Conservation (phyloP, 257 asterid genomes). For the Agastache rugosa region DNA sequence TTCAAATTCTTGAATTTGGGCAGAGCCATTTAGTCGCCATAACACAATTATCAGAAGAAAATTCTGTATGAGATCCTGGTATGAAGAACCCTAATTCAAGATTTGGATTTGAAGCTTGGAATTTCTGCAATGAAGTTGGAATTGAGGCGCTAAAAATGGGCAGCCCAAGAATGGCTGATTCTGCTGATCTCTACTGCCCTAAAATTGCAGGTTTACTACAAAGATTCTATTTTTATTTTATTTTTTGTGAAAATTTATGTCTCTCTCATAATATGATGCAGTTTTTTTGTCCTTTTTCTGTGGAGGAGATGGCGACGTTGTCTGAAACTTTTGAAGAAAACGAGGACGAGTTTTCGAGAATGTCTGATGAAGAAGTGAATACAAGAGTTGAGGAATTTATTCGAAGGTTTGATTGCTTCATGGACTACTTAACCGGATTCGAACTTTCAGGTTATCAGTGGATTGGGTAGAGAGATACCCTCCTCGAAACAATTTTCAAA, state of each 20-base stretch:
- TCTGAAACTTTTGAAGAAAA: slow-evolving; percentile 29
- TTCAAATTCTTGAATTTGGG: slow-evolving; percentile 29
- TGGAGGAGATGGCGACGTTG: too few relatives aligned
- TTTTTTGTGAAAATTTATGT: background rate
- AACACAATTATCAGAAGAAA: slow-evolving; percentile 28
- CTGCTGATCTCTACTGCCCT: slow-evolving; percentile 68
- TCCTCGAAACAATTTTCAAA: slow-evolving; percentile 53
- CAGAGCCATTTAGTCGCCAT: slow-evolving; percentile 34
- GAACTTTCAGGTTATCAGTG: slow-evolving; percentile 74
- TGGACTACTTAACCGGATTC: slow-evolving; percentile 8
- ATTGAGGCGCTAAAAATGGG: slow-evolving; percentile 73
- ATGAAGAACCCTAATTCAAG: slow-evolving; percentile 84
- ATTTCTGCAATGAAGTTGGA: slow-evolving; percentile 94
- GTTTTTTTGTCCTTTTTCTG: too few relatives aligned
- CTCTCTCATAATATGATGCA: background rate
- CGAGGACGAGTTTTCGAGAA: slow-evolving; percentile 56
- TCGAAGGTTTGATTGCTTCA: background rate
- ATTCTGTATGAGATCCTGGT: slow-evolving; percentile 71
- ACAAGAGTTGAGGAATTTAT: slow-evolving; percentile 71
- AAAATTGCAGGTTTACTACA: slow-evolving; percentile 46
- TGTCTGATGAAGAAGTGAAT: slow-evolving; percentile 74
- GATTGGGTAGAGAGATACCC: slow-evolving; percentile 94
- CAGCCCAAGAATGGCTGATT: slow-evolving; percentile 90
- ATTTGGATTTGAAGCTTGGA: slow-evolving; percentile 89
- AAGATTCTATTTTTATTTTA: background rate